Percentiles rank a stretch among this genome's conserved stretches.
Conservation (phyloP, 139 green algal genomes). For the Chlamydomonas sphaeroides region DNA sequence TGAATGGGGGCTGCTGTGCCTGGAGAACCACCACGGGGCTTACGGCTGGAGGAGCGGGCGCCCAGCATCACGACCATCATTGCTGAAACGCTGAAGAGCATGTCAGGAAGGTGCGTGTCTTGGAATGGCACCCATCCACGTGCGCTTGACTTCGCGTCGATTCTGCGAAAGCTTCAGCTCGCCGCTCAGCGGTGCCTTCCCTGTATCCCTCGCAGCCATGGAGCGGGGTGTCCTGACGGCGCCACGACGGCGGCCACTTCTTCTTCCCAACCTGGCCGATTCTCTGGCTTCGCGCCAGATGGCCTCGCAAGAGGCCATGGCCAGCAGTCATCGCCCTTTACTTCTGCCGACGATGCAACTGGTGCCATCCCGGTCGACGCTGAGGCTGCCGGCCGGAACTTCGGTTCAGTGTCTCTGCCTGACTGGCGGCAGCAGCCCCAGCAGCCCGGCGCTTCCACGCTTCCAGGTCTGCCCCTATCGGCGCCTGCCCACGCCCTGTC, state of each 20-base stretch:
- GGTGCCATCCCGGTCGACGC: neutral
- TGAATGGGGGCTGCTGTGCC: no score
- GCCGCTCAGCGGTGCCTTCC: no score
- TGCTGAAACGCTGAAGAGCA: neutral
- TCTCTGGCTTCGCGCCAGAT: conserved; percentile 10
- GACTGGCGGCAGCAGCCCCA: no score
- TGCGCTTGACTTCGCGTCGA: no score
- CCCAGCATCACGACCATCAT: conserved; percentile 21
- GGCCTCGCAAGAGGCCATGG: neutral
- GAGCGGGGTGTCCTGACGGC: neutral
- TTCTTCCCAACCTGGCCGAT: neutral
- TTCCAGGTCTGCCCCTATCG: neutral
- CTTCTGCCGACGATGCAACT: neutral
- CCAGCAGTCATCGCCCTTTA: neutral
- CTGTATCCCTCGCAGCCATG: neutral
- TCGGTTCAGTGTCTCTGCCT: no score
- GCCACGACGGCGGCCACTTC: neutral
- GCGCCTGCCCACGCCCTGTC: neutral
- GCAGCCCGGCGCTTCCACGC: neutral
- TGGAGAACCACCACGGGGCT: neutral
- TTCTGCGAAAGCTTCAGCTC: no score
- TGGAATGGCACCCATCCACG: neutral
- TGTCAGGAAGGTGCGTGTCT: neutral
- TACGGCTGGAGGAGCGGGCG: conserved; percentile 20
- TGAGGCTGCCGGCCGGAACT: no score